Base-by-base conservation (phyloP, 1,139 yeast species). In the Pichia sp. region DNA sequence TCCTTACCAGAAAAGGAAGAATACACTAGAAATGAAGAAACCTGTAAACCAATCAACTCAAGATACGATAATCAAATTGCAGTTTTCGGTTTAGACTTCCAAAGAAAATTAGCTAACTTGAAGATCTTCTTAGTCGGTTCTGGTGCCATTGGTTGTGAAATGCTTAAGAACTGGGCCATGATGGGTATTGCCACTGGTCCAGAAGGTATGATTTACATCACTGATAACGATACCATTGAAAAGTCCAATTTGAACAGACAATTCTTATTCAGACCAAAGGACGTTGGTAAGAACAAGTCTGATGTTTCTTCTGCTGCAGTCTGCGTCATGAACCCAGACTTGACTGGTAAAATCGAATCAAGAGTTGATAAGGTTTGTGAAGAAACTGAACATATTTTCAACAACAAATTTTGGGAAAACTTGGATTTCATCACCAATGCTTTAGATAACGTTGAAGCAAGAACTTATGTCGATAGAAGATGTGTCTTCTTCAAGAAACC, bases 131-230 rank as follows among this genome's bases (percentile, higher is more conserved):
- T 93, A 56, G 99, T 93, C 37, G 99, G 99, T 44, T 81, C 98
- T 2, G 99, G 99, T 64, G 99, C 99, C 34, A 93, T 93, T 73
- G 99, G 99, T 41, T 93, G 99, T 71, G 99, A 93, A 71, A 93
- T 94, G 94, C 76, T 93, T 62, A 93, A 93, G 70, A 91, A 90
- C 65, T 93, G 98, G 98, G 97, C 99, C 9, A 77, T 93, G 79
- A 78, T 91, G 82, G 99, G 99, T 42, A 73, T 93, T 48, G 98
- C 96, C 31, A 76, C 95, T 22, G 98, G 99, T 31, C 88, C 93
- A 34, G 67, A 85, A 3, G 99, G 99, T 61, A 77, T 80, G 58
- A 87, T 93, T 53, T 69, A 71, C 44, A 84, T 94, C 40, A 93
- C 99, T 36, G 99, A 93, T 70, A 94, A 84, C 65, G 99, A 93